These are phyloP conservation scores for Aaosphaeria pasadenensis DNA, from an alignment of 2,329 filamentous ascomycete genomes.

Conservation along the genomic window DNA sequence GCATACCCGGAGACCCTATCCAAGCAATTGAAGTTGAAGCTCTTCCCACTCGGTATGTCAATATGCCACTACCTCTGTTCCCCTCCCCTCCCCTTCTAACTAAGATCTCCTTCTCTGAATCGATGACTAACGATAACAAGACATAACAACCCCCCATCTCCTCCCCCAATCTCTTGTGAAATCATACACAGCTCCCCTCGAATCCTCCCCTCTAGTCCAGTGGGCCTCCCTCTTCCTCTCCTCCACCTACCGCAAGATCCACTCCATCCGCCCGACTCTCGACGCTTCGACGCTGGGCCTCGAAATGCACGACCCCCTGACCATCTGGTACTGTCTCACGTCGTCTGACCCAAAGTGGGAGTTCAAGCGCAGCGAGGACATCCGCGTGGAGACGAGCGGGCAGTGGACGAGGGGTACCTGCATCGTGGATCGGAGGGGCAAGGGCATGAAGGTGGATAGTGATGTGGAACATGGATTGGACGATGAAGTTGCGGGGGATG, in stretches of 20 bases:
- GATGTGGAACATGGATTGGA: slow-evolving; percentile 18
- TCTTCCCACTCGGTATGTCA: slow-evolving; percentile 45
- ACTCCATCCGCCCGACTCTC: slow-evolving; percentile 35
- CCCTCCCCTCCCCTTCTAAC: neutral
- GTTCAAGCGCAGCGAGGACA: slow-evolving; percentile 64
- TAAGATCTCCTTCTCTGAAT: neutral
- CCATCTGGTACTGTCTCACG: slow-evolving; percentile 36
- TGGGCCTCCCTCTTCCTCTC: slow-evolving; percentile 46
- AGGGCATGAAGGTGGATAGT: slow-evolving; percentile 48
- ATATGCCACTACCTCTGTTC: neutral
- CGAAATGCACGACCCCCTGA: slow-evolving; percentile 47
- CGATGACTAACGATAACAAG: slow-evolving; percentile 14
- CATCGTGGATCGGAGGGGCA: slow-evolving; percentile 69
- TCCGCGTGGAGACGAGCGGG: slow-evolving; percentile 82
- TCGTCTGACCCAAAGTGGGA: slow-evolving; percentile 24
- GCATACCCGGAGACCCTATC: slow-evolving; percentile 43
- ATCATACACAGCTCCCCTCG: slow-evolving; percentile 21
- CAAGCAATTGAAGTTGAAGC: slow-evolving; percentile 41
- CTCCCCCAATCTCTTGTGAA: slow-evolving; percentile 41
- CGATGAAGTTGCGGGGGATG: slow-evolving; percentile 63
- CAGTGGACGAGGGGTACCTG: slow-evolving; percentile 97
- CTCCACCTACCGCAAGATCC: slow-evolving; percentile 46
- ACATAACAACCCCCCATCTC: slow-evolving; percentile 46
- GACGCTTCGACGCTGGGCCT: slow-evolving; percentile 37
- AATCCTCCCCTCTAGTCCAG: slow-evolving; percentile 42